Conservation (phyloP, 2,329 filamentous ascomycete genomes). For the Fusarium guadeloupense region DNA sequence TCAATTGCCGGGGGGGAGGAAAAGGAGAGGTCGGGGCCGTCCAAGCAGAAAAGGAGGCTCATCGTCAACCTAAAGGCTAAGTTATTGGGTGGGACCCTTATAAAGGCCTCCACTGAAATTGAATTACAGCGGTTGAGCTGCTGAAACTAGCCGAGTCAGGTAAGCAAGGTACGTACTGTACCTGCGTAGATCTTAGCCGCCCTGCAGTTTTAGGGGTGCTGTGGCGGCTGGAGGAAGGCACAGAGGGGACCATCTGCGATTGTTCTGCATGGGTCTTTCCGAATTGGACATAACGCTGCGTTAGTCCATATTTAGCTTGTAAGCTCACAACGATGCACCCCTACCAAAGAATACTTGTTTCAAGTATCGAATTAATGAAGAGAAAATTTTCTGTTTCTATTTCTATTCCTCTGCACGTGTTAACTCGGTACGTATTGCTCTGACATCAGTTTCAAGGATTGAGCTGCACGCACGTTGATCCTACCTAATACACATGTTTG, state of each 20-base stretch:
- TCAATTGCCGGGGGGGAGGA: constrained; percentile 17
- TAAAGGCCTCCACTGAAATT: constrained; percentile 32
- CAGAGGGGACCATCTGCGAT: constrained; percentile 33
- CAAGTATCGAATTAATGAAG: background rate
- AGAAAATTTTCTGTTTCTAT: background rate
- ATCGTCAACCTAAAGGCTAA: constrained; percentile 29
- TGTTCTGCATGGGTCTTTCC: constrained; percentile 23
- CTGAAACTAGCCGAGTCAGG: constrained; percentile 19
- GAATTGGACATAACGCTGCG: background rate
- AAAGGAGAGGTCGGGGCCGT: constrained; percentile 37
- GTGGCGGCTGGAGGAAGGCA: constrained; percentile 31
- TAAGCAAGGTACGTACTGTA: constrained; percentile 17
- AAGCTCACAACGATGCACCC: constrained; percentile 11
- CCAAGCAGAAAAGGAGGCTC: constrained; percentile 42
- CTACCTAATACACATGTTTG: background rate
- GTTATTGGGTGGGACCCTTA: constrained; percentile 31
- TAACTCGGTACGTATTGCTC: background rate
- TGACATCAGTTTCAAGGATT: background rate
- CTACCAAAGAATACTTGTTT: constrained; percentile 22
- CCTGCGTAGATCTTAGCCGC: constrained; percentile 13
- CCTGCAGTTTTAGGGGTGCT: constrained; percentile 6
- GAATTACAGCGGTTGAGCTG: constrained; percentile 29
- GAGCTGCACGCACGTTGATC: background rate
- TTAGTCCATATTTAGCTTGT: constrained; percentile 17
- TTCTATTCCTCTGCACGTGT: background rate